Conservation (phyloP, 352 stramenopile genomes). For the Globisporangium recalcitrans region DNA sequence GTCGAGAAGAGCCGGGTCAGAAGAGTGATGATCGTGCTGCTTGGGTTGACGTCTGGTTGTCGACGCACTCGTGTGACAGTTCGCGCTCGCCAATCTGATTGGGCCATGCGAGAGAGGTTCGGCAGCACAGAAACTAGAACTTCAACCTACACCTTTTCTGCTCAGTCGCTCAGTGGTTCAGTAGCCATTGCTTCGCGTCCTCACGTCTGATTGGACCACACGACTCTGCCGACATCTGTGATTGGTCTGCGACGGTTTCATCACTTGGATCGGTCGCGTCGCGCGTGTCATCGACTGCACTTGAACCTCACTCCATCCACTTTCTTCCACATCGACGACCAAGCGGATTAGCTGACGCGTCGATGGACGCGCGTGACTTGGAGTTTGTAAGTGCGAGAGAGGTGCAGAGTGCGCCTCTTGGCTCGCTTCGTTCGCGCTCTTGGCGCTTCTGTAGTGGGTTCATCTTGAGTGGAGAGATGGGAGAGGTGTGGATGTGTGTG, state of each 20-base stretch:
- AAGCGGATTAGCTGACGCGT: neutral
- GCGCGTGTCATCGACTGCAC: slow-evolving; percentile 27
- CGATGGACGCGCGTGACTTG: neutral
- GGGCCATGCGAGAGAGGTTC: neutral
- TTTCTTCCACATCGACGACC: neutral
- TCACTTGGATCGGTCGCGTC: slow-evolving; percentile 20
- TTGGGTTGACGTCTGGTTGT: neutral
- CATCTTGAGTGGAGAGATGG: neutral
- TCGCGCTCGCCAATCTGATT: slow-evolving; percentile 1
- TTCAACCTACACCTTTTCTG: slow-evolving; percentile 17
- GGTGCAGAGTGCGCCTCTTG: neutral
- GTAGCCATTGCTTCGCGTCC: slow-evolving; percentile 2
- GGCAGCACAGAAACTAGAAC: slow-evolving; percentile 6
- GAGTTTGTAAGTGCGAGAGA: too few relatives aligned
- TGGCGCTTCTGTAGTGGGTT: neutral
- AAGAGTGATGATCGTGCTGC: neutral
- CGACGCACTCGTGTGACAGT: slow-evolving; percentile 1
- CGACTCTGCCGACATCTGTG: neutral
- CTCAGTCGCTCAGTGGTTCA: neutral
- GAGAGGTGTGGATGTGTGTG: neutral
- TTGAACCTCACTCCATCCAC: slow-evolving; percentile 28
- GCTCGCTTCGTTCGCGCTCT: neutral
- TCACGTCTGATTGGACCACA: slow-evolving; percentile 1
- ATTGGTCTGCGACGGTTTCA: slow-evolving; percentile 7
- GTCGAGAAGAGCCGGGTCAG: neutral